Evolutionary conservation across 129 eudicot species (phyloP), one percentile per base, ranked within the genome.

Genomic region (Tagetes erecta): DNA sequence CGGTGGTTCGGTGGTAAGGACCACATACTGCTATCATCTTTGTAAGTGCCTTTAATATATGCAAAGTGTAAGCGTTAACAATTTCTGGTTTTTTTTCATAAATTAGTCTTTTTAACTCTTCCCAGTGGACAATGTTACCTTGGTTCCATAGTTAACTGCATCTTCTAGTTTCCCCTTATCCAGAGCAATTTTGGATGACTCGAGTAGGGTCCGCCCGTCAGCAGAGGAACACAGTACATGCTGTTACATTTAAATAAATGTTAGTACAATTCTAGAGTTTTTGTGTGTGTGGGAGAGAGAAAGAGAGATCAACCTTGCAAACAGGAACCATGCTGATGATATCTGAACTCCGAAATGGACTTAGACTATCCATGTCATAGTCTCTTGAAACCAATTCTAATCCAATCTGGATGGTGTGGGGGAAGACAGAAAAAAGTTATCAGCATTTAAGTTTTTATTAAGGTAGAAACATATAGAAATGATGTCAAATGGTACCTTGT

Each of bases 131-230:
- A 36, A 67, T 47, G 64, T 63, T 84, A 89, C 99, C 95, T 95
- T 95, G 75, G 97, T 88, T 76, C 97, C 99, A 64, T 80, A 88
- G 71, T 83, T 91, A 39, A 95, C 99, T 37, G 99, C 96, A 80
- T 95, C 99, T 77, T 95, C 99, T 50, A 95, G 83, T 84, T 95
- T 95, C 49, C 99, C 99, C 77, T 95, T 95, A 81, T 95, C 99
- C 31, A 95, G 83, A 41, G 99, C 97, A 73, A 91, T 86, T 83
- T 95, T 95, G 53, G 99, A 91, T 7, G 96, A 91, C 78, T 95
- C 99, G 58, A 91, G 82, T 67, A 95, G 79, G 34, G 88, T 86
- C 34, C 99, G 86, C 45, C 99, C 99, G 83, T 95, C 99, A 83
- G 95, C 97, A 87, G 99, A 95, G 57, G 97, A 85, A 82, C 97